Base-by-base conservation (phyloP, 371 early-diverging fungal species). In the Choanephora cucurbitarum region DNA sequence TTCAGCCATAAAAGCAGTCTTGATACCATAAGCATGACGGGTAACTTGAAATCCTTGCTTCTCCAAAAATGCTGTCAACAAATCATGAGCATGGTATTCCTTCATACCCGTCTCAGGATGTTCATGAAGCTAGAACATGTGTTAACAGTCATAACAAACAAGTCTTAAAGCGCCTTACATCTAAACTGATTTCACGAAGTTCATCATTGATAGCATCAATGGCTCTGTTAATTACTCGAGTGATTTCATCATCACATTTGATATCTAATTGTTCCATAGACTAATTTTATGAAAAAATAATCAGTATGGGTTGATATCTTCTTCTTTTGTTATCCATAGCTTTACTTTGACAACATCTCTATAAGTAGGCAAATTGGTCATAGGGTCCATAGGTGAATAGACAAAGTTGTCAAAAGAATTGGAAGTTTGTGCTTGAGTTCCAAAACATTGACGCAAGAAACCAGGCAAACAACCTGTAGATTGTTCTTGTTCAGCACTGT, bases 1-100 rank as follows among this genome's bases (percentile, higher is more conserved):
- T 32, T 83, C 84, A 42, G 88, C 85, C 2, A 72, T 58, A 44
- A 89, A 89, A 2, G 87, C 81, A 0, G 89, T 89, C 21, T 77
- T 55, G 46, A 89, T 70, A 10, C 74, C 84, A 53, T 73, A 82
- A 1, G 80, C 81, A 41, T 73, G 67, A 17, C 74, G 78, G 17
- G 77, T 79, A 13, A 87, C 81, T 1, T 55, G 61, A 60, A 85
- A 87, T 1, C 85, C 87, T 21, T 79, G 60, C 15, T 57, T 54
- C 42, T 82, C 80, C 22, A 89, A 54, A 51, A 75, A 87, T 17
- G 73, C 73, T 5, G 84, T 81, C 52, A 89, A 61, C 10, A 73
- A 37, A 17, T 72, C 58, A 58, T 82, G 80, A 11, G 88, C 87
- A 56, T 75, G 65, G 44, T 69, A 49, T 57, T 89, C 89, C 40